Evolutionary conservation across 495 filamentous ascomycete species (phyloP), one percentile per base, ranked within the genome.

Genomic region (Geopyxis carbonaria): DNA sequence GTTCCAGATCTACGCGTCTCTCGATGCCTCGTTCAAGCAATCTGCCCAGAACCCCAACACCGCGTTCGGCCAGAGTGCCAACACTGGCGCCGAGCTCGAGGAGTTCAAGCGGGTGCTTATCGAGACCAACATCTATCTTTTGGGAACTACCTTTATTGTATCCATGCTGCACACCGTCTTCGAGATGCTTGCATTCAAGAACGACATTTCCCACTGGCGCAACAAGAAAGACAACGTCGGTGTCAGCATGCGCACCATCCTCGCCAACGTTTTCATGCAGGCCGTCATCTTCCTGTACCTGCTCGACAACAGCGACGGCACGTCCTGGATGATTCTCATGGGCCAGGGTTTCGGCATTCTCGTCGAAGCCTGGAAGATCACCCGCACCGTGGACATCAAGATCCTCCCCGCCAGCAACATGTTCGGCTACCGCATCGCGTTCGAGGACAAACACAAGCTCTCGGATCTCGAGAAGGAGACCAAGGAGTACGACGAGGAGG

Each of bases 151-250:
- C 0, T 74, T 70, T 31, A 58, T 89, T 4, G 89, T 93, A 44
- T 81, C 69, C 44, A 70, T 97, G 35, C 64, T 91, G 32, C 89
- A 97, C 61, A 89, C 91, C 70, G 59, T 97, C 33, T 93, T 97
- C 47, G 89, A 97, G 59, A 83, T 77, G 49, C 72, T 97, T 13
- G 91, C 89, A 4, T 97, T 97, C 65, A 93, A 93, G 48, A 92
- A 78, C 57, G 89, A 97, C 56, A 92, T 97, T 52, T 69, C 83
- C 19, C 89, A 97, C 61, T 97, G 87, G 71, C 80, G 83, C 50
- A 93, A 95, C 63, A 97, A 97, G 80, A 97, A 97, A 64, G 91
- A 95, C 64, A 80, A 87, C 36, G 83, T 97, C 23, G 89, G 89
- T 39, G 83, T 92, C 20, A 93, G 84, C 5, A 78, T 97, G 30